A percentile compares a stretch with the other conserved stretches of the same genome.
Evolutionary conservation across 2,329 filamentous ascomycete species (phyloP).

Genomic region (Zymoseptoria ardabiliae): DNA sequence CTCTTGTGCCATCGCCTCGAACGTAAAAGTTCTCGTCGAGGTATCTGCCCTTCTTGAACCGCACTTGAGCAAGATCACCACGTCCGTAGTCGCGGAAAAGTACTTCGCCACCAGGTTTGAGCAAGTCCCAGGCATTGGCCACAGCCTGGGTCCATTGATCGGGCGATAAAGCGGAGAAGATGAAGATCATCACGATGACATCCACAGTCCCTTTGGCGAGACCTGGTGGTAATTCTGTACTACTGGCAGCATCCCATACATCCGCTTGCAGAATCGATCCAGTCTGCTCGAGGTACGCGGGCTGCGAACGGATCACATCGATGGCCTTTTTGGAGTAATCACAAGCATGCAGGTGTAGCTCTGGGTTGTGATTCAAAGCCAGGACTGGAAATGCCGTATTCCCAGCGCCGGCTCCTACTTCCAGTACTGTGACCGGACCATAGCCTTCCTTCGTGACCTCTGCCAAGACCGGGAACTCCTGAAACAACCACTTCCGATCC

Average conservation of each 20-base stretch:
- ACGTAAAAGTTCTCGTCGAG: constrained; percentile 97
- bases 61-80: constrained; percentile 90
- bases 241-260: constrained; percentile 81
- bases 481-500: constrained; percentile 91
- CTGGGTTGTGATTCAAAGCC: constrained; percentile 71
- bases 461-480: constrained; percentile 87
- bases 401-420: constrained; percentile 90
- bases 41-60: constrained; percentile 92
- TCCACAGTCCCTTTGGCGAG: constrained; percentile 75
- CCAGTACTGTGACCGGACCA: constrained; percentile 65
- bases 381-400: constrained; percentile 94
- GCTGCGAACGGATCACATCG: constrained; percentile 77
- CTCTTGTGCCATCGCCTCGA: constrained; percentile 85
- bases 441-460: constrained; percentile 64
- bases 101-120: constrained; percentile 89
- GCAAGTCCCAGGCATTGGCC: constrained; percentile 67
- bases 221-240: constrained; percentile 60
- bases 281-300: constrained; percentile 57
- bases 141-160: constrained; percentile 77
- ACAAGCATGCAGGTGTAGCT: constrained; percentile 81
- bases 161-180: constrained; percentile 87
- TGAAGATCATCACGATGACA: constrained; percentile 90
- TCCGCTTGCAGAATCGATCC: constrained; percentile 68
- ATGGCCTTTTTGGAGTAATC: constrained; percentile 96
- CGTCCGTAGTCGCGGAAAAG: constrained; percentile 95